A percentile compares a stretch with the other conserved stretches of the same genome.
phyloP scores from a whole-genome alignment of 345 rosid species.

The Camelina laxa region DNA sequence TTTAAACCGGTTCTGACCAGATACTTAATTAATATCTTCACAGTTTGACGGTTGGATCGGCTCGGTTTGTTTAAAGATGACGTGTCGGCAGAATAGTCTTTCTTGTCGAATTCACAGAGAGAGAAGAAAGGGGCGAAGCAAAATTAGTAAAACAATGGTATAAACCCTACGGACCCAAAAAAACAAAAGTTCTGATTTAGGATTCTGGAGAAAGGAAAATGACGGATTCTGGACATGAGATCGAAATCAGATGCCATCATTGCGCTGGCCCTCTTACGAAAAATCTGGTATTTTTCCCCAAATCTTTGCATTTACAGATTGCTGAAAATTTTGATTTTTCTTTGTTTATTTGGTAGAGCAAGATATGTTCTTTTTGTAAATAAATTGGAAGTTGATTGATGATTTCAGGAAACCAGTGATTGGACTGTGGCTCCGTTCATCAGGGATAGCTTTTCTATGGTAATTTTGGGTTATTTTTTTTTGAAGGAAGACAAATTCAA shows the following conservation, averaged over 20 bases:
- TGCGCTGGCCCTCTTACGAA: conserved; percentile 92
- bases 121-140: too few species aligned
- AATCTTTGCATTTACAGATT: conserved; percentile 16
- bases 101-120: too few species aligned
- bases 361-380: background rate
- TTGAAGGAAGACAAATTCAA: background rate
- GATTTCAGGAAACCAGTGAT: conserved; percentile 76
- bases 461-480: conserved; percentile 22
- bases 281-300: conserved; percentile 55
- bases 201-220: conserved; percentile 36
- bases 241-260: conserved; percentile 66
- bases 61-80: conserved; percentile 12
- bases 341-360: background rate
- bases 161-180: conserved; percentile 29
- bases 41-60: background rate
- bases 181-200: background rate
- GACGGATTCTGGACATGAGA: conserved; percentile 49
- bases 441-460: conserved; percentile 95
- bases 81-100: background rate
- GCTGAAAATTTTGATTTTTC: background rate
- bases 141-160: conserved; percentile 15
- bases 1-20: conserved; percentile 23
- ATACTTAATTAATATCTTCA: background rate
- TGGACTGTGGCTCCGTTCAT: conserved; percentile 85
- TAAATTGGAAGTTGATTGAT: conserved; percentile 5